These are phyloP conservation scores for Stereum hirsutum DNA, from an alignment of 1,284 basidiomycete genomes.

Conservation along the genomic window DNA sequence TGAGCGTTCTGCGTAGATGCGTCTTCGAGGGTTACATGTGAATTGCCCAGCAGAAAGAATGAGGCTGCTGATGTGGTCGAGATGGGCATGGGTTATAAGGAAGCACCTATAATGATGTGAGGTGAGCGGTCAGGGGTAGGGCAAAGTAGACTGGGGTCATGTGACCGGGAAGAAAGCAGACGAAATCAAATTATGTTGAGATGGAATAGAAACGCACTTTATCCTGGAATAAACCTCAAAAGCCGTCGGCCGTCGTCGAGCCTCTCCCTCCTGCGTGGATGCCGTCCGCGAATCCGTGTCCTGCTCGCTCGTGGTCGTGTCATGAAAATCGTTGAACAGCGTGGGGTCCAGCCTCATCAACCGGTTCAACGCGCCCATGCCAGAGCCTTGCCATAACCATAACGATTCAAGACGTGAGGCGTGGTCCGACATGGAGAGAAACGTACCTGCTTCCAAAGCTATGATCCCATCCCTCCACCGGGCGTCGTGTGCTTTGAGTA, in stretches of 20 bases:
- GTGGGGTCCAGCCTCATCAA: constrained; percentile 42
- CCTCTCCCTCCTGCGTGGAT: too few relatives aligned
- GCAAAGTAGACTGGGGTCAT: too few relatives aligned
- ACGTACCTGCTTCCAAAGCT: constrained; percentile 65
- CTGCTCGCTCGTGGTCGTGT: constrained; percentile 3
- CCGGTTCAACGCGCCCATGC: constrained; percentile 51
- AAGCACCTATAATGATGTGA: constrained; percentile 41
- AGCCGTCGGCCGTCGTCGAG: constrained; percentile 21
- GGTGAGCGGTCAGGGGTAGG: not conserved
- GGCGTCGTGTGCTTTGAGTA: constrained; percentile 49
- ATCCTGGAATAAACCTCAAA: constrained; percentile 52
- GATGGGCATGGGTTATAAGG: constrained; percentile 72
- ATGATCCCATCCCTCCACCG: constrained; percentile 63
- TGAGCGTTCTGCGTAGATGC: constrained; percentile 51
- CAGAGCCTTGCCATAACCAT: constrained; percentile 41
- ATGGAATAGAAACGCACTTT: constrained; percentile 26
- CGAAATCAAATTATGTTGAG: too few relatives aligned
- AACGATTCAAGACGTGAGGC: not conserved
- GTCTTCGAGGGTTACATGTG: constrained; percentile 49
- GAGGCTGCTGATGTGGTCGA: constrained; percentile 74
- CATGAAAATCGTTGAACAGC: constrained; percentile 32
- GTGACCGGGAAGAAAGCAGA: too few relatives aligned
- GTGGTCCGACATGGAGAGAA: not conserved
- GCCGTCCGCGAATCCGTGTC: too few relatives aligned
- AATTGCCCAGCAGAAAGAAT: constrained; percentile 70